Evolutionary conservation across 2,329 filamentous ascomycete species (phyloP).

Genomic region (Septoria petroselini): DNA sequence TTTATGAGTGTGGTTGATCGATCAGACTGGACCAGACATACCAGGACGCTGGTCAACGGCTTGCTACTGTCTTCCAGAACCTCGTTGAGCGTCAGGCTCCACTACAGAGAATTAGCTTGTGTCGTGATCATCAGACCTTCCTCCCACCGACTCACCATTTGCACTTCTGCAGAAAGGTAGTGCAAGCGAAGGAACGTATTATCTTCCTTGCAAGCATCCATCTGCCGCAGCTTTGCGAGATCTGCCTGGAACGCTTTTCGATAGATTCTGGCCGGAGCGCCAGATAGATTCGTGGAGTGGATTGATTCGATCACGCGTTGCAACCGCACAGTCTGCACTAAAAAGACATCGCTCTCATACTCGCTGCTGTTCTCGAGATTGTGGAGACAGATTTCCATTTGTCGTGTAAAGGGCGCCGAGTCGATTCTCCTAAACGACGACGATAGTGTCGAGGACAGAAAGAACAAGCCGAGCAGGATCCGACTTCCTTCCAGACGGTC

Average conservation of each 20-base stretch:
- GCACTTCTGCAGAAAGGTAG: constrained; percentile 30
- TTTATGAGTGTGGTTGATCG: too few relatives aligned
- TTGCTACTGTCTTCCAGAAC: constrained; percentile 27
- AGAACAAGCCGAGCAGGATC: constrained; percentile 31
- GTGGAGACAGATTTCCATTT: constrained; percentile 27
- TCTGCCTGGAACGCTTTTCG: constrained; percentile 32
- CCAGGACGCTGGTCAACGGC: constrained; percentile 27
- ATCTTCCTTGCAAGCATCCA: constrained; percentile 21
- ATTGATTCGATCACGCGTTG: constrained; percentile 33
- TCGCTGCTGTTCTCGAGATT: constrained; percentile 28
- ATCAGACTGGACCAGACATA: background rate
- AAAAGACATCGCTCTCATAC: constrained; percentile 32
- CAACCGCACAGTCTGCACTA: constrained; percentile 33
- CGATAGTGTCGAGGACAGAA: constrained; percentile 32
- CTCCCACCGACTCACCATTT: constrained; percentile 13
- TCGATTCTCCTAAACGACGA: constrained; percentile 34
- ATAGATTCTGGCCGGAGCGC: constrained; percentile 31
- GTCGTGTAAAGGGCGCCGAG: constrained; percentile 29
- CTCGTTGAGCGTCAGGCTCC: constrained; percentile 30
- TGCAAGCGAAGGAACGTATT: constrained; percentile 30
- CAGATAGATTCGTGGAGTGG: constrained; percentile 24
- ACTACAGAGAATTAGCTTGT: constrained; percentile 1
- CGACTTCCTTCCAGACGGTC: constrained; percentile 31
- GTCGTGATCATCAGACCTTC: background rate
- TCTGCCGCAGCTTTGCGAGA: constrained; percentile 25